These are phyloP conservation scores for Russula vinacea DNA, from an alignment of 768 basidiomycete species.

Conservation along the genomic window DNA sequence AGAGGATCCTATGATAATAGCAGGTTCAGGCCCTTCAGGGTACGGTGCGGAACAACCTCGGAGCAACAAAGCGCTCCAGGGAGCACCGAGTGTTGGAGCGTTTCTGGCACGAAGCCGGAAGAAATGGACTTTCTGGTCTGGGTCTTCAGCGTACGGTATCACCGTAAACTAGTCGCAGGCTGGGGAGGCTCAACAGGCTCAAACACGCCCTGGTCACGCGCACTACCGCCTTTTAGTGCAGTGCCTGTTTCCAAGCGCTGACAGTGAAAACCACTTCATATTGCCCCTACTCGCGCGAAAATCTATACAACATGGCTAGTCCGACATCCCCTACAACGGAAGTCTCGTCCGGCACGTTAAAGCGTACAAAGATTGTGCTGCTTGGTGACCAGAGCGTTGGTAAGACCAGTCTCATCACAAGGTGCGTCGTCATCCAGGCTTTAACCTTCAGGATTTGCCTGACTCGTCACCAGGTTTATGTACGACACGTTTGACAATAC, in stretches of 20 bases:
- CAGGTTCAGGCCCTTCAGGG: not conserved
- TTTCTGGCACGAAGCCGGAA: not conserved
- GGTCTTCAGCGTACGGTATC: not conserved
- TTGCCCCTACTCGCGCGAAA: not conserved
- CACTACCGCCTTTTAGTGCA: too few species aligned
- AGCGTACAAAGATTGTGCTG: slow-evolving; percentile 94
- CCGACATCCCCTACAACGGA: slow-evolving; percentile 70
- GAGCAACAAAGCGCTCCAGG: not conserved
- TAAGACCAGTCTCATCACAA: slow-evolving; percentile 97
- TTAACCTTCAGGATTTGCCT: slow-evolving; percentile 8
- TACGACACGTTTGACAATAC: slow-evolving; percentile 99
- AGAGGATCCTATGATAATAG: not conserved
- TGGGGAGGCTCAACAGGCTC: not conserved
- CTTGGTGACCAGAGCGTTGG: slow-evolving; percentile 98
- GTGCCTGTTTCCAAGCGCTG: not conserved
- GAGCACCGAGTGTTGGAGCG: not conserved
- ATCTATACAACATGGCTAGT: slow-evolving; percentile 42
- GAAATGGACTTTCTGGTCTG: not conserved
- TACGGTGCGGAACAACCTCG: not conserved
- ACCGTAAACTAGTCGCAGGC: not conserved
- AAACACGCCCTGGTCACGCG: not conserved
- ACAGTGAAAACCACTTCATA: not conserved
- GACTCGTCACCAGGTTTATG: slow-evolving; percentile 66
- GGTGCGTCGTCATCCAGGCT: slow-evolving; percentile 48
- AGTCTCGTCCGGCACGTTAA: slow-evolving; percentile 84